These are phyloP conservation scores for Chlorella sp. DNA, from an alignment of 139 green algal genomes.

Conservation along the genomic window DNA sequence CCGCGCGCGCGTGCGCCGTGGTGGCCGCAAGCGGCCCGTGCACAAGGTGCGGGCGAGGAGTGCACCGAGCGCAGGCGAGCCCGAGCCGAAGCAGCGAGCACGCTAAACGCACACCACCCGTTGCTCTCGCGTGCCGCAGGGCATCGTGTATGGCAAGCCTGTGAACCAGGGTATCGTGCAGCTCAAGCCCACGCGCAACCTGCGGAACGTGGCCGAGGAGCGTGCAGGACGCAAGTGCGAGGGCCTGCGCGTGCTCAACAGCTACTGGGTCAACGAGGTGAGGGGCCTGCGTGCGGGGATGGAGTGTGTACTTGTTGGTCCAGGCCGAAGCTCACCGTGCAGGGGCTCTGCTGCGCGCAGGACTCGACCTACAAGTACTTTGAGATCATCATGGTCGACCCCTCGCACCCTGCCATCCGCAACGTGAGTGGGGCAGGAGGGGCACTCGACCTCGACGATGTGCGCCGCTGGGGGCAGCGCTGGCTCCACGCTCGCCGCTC, in stretches of 20 bases:
- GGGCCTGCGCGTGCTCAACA: slow-evolving; percentile 96
- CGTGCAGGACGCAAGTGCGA: slow-evolving; percentile 88
- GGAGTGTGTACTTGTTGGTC: too few relatives aligned
- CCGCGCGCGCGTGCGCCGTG: slow-evolving; percentile 90
- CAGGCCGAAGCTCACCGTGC: too few relatives aligned
- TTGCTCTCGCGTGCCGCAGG: slow-evolving; percentile 45
- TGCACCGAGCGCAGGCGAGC: too few relatives aligned
- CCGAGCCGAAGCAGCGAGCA: too few relatives aligned
- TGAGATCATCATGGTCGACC: slow-evolving; percentile 98
- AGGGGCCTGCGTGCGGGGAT: too few relatives aligned
- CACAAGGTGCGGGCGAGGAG: slow-evolving; percentile 75
- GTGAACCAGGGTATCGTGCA: slow-evolving; percentile 94
- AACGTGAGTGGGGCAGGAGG: too few relatives aligned
- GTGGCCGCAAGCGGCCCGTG: slow-evolving; percentile 93
- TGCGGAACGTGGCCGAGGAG: slow-evolving; percentile 91
- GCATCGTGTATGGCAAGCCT: slow-evolving; percentile 97
- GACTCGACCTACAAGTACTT: slow-evolving; percentile 99
- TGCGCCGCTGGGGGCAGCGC: too few relatives aligned
- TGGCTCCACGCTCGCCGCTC: too few relatives aligned
- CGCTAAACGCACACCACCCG: too few relatives aligned
- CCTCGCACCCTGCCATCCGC: slow-evolving; percentile 90
- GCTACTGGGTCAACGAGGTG: slow-evolving; percentile 99
- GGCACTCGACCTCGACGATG: too few relatives aligned
- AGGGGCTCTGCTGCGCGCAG: too few relatives aligned
- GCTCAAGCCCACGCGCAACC: slow-evolving; percentile 95